Percentiles rank a stretch among this genome's conserved stretches.
Evolutionary conservation across 2,329 filamentous ascomycete genomes (phyloP).

Genomic region (Cordyceps fumosorosea): DNA sequence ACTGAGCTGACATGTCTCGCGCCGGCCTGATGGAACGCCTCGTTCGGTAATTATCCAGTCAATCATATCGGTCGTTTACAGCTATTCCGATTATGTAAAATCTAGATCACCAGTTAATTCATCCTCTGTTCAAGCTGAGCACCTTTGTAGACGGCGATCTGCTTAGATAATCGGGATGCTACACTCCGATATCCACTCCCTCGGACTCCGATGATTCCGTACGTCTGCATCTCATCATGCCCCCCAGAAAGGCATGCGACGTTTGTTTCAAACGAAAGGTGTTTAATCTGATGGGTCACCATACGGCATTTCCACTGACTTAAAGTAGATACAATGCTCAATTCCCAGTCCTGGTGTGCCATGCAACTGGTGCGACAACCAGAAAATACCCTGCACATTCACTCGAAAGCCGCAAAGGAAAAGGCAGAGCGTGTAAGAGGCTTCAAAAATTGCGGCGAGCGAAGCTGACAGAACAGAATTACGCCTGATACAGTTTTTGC

Average conservation of each 20-base stretch:
- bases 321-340: slow-evolving; percentile 13
- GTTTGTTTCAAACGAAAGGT: slow-evolving; percentile 15
- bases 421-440: neutral
- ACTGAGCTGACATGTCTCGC: too few species aligned
- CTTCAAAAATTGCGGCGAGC: neutral
- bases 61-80: too few species aligned
- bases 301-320: neutral
- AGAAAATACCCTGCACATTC: slow-evolving; percentile 13
- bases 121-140: neutral
- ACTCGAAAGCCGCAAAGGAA: slow-evolving; percentile 4
- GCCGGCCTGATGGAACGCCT: too few species aligned
- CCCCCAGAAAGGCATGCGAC: slow-evolving; percentile 13
- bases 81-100: slow-evolving; percentile 6
- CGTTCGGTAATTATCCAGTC: too few species aligned
- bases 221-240: neutral
- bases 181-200: neutral
- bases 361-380: slow-evolving; percentile 14
- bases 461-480: neutral
- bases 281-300: neutral
- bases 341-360: slow-evolving; percentile 9
- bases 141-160: neutral
- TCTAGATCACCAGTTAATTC: neutral
- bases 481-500: neutral
- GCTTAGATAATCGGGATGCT: slow-evolving; percentile 6
- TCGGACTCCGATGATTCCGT: neutral